These are phyloP conservation scores for Logfia minima DNA, from an alignment of 129 eudicot species.

Conservation along the genomic window DNA sequence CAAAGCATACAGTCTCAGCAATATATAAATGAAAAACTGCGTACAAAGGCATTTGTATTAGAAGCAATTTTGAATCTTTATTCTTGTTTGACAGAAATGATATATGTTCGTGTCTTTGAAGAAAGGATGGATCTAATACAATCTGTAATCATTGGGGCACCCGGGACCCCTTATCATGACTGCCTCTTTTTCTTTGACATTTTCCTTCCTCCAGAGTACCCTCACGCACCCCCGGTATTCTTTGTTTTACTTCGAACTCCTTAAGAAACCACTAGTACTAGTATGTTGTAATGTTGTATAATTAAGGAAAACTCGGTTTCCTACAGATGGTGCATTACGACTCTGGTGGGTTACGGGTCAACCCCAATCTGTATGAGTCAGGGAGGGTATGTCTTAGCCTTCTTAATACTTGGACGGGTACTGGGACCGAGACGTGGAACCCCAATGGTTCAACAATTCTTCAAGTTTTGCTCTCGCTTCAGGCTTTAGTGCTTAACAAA, in stretches of 20 bases:
- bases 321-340: slow-evolving; percentile 82
- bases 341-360: slow-evolving; percentile 90
- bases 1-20: background rate
- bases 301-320: background rate
- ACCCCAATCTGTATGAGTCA: slow-evolving; percentile 88
- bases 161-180: slow-evolving; percentile 91
- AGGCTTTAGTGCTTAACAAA: slow-evolving; percentile 87
- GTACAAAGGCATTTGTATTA: too few species aligned
- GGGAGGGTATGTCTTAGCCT: slow-evolving; percentile 97
- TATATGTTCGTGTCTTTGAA: slow-evolving; percentile 80
- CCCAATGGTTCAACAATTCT: slow-evolving; percentile 82
- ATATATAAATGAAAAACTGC: too few species aligned
- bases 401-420: slow-evolving; percentile 89
- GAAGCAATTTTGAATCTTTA: too few species aligned
- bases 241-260: background rate
- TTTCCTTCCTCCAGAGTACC: slow-evolving; percentile 76
- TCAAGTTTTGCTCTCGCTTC: slow-evolving; percentile 91
- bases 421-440: slow-evolving; percentile 83
- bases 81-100: slow-evolving; percentile 51
- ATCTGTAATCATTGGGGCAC: slow-evolving; percentile 79
- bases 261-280: background rate
- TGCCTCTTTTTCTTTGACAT: slow-evolving; percentile 85
- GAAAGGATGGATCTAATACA: slow-evolving; percentile 85
- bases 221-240: slow-evolving; percentile 89
- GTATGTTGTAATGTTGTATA: background rate